Evolutionary conservation across 192 early-diverging fungal genomes (phyloP).

Genomic region (Linnemannia zychae): DNA sequence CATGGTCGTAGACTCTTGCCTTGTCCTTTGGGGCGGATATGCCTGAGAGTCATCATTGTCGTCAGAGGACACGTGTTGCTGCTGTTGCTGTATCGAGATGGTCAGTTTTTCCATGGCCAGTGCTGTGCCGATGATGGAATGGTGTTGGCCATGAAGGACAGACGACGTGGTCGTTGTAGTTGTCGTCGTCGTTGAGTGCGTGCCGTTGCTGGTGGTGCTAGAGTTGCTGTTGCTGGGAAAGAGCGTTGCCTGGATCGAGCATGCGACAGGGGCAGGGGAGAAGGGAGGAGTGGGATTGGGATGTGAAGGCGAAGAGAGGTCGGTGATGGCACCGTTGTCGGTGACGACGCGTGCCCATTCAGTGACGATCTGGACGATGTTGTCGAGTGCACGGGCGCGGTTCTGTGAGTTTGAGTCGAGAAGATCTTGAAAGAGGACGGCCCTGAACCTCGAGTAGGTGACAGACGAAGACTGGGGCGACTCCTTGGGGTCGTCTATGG

Average conservation of each 20-base stretch:
- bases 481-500: constrained; percentile 55
- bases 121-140: constrained; percentile 38
- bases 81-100: constrained; percentile 40
- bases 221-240: constrained; percentile 5
- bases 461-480: constrained; percentile 41
- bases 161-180: constrained; percentile 61
- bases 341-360: constrained; percentile 56
- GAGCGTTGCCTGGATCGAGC: constrained; percentile 40
- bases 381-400: constrained; percentile 50
- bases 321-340: constrained; percentile 41
- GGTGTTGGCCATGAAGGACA: neutral
- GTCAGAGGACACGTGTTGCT: neutral
- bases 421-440: constrained; percentile 55
- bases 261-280: constrained; percentile 24
- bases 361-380: constrained; percentile 55
- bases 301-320: constrained; percentile 27
- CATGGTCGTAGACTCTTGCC: constrained; percentile 40
- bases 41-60: neutral
- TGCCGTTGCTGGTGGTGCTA: neutral
- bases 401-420: constrained; percentile 40
- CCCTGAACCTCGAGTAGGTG: constrained; percentile 53
- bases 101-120: constrained; percentile 48
- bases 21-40: constrained; percentile 16
- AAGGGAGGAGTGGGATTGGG: constrained; percentile 48
- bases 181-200: constrained; percentile 54